A percentile compares a stretch with the other conserved stretches of the same genome.
phyloP scores from a whole-genome alignment of 129 eudicot species.

The Ambrosia artemisiifolia region DNA sequence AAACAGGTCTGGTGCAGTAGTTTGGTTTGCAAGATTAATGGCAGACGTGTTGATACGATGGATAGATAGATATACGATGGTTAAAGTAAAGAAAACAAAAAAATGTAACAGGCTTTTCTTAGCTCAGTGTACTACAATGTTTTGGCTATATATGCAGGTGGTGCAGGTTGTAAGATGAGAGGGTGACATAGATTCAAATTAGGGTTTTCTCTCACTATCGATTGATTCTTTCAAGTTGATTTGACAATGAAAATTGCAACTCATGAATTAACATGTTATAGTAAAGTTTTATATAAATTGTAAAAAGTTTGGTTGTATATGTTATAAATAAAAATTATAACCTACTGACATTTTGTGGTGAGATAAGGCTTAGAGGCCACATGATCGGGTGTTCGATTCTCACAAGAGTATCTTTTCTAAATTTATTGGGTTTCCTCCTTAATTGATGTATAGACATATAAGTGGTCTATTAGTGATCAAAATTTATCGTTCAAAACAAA shows the following conservation, averaged over 20 bases:
- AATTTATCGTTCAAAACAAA: too few relatives aligned
- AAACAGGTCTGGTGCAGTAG: conserved; percentile 23
- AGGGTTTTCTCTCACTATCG: neutral
- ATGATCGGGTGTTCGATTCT: too few relatives aligned
- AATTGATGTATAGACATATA: too few relatives aligned
- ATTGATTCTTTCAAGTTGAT: neutral
- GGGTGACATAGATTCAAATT: neutral
- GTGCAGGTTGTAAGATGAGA: neutral
- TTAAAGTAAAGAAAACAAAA: neutral
- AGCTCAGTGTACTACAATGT: neutral
- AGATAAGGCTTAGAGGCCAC: too few relatives aligned
- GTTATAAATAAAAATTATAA: too few relatives aligned
- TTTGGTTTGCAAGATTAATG: neutral
- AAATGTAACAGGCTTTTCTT: neutral
- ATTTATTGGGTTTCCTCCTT: too few relatives aligned
- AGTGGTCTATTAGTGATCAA: too few relatives aligned
- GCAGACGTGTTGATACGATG: neutral
- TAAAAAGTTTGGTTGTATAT: too few relatives aligned
- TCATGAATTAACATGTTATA: neutral
- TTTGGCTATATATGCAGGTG: neutral
- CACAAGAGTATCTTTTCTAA: too few relatives aligned
- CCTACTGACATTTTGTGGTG: too few relatives aligned
- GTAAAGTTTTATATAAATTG: too few relatives aligned
- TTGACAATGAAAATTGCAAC: neutral
- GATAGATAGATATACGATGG: neutral